These are phyloP conservation scores for Tolypocladium paradoxum DNA, from an alignment of 2,329 filamentous ascomycete species.

Conservation along the genomic window DNA sequence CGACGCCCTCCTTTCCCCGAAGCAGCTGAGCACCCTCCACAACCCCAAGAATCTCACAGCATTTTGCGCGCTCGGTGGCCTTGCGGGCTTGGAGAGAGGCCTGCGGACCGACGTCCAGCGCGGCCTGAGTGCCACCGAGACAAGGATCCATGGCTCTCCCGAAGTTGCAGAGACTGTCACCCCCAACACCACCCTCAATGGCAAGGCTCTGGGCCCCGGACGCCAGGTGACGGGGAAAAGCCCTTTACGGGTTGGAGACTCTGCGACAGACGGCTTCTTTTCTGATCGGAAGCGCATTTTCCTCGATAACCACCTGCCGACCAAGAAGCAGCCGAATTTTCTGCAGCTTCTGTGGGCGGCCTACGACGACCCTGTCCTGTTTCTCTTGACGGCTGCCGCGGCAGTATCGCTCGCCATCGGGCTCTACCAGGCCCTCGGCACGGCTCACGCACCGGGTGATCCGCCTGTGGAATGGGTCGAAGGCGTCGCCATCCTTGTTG, in stretches of 20 bases:
- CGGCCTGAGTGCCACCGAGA: not conserved
- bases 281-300: not conserved
- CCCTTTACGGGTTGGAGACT: too few species aligned
- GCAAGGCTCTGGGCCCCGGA: too few species aligned
- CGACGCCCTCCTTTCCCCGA: too few species aligned
- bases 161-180: too few species aligned
- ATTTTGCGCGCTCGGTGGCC: not conserved
- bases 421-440: constrained; percentile 53
- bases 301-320: not conserved
- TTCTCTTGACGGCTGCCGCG: constrained; percentile 54
- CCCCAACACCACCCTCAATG: too few species aligned
- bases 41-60: not conserved
- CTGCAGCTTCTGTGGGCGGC: not conserved
- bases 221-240: too few species aligned
- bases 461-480: constrained; percentile 53
- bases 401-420: constrained; percentile 55
- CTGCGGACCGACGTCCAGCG: not conserved
- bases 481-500: constrained; percentile 47
- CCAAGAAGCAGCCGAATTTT: not conserved
- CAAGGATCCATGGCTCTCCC: too few species aligned
- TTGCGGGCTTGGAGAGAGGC: not conserved
- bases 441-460: constrained; percentile 26
- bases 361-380: constrained; percentile 34
- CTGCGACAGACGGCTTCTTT: not conserved
- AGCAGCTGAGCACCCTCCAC: not conserved